Evolutionary conservation across 1,139 yeast species (phyloP).

Genomic region (Lodderomyces oxycetoniae): DNA sequence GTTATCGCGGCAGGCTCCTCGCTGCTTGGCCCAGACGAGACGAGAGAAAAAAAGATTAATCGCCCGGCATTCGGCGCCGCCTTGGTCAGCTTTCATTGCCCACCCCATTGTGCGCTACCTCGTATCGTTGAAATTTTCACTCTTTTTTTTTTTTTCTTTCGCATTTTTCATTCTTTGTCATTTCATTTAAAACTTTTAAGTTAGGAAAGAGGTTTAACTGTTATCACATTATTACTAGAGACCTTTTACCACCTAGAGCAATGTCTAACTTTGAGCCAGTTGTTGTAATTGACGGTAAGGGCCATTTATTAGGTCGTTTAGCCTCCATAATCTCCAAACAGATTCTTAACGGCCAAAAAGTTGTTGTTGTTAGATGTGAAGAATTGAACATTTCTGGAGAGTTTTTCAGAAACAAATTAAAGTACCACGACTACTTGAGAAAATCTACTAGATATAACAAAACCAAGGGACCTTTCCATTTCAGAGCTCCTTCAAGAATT

Average conservation of each 20-base stretch:
- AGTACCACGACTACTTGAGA: conserved; percentile 99
- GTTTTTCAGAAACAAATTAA: conserved; percentile 99
- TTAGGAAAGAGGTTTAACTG: too few species aligned
- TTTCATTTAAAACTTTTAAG: too few species aligned
- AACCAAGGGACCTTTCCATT: conserved; percentile 99
- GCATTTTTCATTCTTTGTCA: not conserved
- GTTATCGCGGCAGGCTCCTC: not conserved
- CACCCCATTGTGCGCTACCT: not conserved
- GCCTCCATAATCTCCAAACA: conserved; percentile 99
- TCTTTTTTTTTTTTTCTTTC: conserved; percentile 1
- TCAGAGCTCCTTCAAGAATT: conserved; percentile 99
- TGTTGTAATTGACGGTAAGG: conserved; percentile 98
- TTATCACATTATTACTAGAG: too few species aligned
- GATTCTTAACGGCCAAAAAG: conserved; percentile 95
- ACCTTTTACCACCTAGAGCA: not conserved
- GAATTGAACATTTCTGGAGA: conserved; percentile 99
- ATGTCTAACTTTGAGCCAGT: conserved; percentile 96
- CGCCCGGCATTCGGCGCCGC: not conserved
- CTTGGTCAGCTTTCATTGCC: not conserved
- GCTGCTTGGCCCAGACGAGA: not conserved
- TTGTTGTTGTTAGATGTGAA: conserved; percentile 97
- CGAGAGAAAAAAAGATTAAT: too few species aligned
- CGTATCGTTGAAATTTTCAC: not conserved
- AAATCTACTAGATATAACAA: conserved; percentile 99
- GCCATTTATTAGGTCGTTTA: conserved; percentile 99